Evolutionary conservation across 2,329 filamentous ascomycete species (phyloP), one percentile per base, ranked within the genome.

Genomic region (Phialophora expanda): DNA sequence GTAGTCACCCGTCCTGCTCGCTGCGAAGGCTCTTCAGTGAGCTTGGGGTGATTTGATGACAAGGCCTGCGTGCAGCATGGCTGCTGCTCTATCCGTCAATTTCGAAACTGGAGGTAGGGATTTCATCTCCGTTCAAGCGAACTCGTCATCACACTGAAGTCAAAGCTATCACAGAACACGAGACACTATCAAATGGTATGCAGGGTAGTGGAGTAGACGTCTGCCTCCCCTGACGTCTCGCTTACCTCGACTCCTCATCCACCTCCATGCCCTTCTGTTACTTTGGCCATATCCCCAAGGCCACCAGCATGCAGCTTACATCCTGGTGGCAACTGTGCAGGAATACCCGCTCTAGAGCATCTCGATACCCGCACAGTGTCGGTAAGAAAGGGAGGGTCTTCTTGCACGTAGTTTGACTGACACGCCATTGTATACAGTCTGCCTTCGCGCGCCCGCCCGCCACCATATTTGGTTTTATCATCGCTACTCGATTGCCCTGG

Each of bases 171-270:
- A 22, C 20, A 8, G 20, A 3, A 11, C 20, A 28, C 17, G 3
- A n/a, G 24, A 51, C 20, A 22, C 48, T 28, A 22, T 24, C 24
- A 24, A 12, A 51, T 51, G 48, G 48, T 51, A 28, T 51, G 48
- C 48, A 28, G 48, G 48, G 8, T 6, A 17, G 48, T 51, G 48
- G 48, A 51, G 48, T 22, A 51, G 48, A 26, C 17, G 48, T 51
- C 3, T 28, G 24, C 2, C 24, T 22, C 46, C 41, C 32, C 56
- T 38, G 34, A 58, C 38, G 28, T 46, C 34, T 58, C 56, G 56
- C 41, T 59, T 59, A 50, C 56, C 56, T 58, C 56, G 56, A 50
- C 56, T 22, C 20, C 41, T 9, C 56, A 32, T 22, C 22, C 56
- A n/a, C 46, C 24, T 51, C 20, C 5, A 44, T 9, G 30, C 14